Evolutionary conservation across 2,329 filamentous ascomycete species (phyloP), one percentile per base, ranked within the genome.

Genomic region (Xylariaceae sp.): DNA sequence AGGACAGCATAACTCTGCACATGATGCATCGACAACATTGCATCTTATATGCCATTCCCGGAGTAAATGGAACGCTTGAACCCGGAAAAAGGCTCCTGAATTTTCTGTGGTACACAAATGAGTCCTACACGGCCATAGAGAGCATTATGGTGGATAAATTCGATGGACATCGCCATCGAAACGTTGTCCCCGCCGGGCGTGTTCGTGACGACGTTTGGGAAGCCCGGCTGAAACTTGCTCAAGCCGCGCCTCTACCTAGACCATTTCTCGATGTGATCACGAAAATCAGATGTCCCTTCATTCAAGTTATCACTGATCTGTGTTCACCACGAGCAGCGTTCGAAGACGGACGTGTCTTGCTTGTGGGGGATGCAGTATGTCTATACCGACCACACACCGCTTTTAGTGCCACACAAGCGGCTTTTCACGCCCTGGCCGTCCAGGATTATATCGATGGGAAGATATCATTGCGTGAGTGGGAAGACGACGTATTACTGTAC

Each of bases 391-490:
- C 48, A 2, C 56, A 61, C 16, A 44, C 47, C 9, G 52, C 23
- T 2, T 26, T 59, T 6, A 55, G 56, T 44, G 44, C 32, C 18
- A 41, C 54, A 2, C 50, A 62, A 37, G 46, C 61, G 3, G 61
- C 61, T 10, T 61, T 53, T 41, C 52, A 61, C 20, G 37, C 55
- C 9, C 20, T 57, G 7, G 18, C 20, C 45, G 40, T 59, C 4
- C 46, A 43, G 4, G 77, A 81, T 9, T 53, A 26, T 16, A 20
- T 44, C 6, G 19, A 26, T 9, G 23, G 23, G 4, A 26, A 26
- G 23, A 26, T 26, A 26, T 26, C 23, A 9, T 4, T 9, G 9
- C 23, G 9, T 4, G 4, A 26, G 23, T 26, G 23, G 23, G 23
- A 26, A 9, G 23, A 26, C n/a, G n/a, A n/a, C n/a, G n/a, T n/a